phyloP scores from a whole-genome alignment of 345 rosid genomes.

The Bretschneidera sinensis region DNA sequence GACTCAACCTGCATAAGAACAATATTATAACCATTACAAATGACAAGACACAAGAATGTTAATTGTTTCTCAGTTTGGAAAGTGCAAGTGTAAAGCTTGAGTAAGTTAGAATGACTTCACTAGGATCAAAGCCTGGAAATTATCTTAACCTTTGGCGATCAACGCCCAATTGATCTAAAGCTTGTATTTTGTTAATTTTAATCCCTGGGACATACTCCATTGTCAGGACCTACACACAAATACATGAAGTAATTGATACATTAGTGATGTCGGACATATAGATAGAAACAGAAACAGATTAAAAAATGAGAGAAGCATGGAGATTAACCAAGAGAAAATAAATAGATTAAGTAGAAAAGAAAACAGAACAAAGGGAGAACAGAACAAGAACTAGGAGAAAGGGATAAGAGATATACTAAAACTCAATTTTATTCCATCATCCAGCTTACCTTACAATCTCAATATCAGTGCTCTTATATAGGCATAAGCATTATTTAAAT shows the following conservation, averaged over 20 bases:
- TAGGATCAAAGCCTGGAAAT: not conserved
- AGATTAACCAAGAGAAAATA: too few relatives aligned
- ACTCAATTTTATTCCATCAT: too few relatives aligned
- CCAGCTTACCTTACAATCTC: too few relatives aligned
- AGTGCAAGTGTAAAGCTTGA: not conserved
- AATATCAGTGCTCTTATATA: too few relatives aligned
- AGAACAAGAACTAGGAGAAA: too few relatives aligned
- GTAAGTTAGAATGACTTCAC: slow-evolving; percentile 5
- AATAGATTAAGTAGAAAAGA: too few relatives aligned
- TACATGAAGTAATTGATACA: slow-evolving; percentile 1
- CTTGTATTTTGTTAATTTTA: slow-evolving; percentile 86
- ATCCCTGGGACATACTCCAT: slow-evolving; percentile 99
- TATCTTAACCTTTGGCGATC: slow-evolving; percentile 75
- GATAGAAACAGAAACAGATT: too few relatives aligned
- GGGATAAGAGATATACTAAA: too few relatives aligned
- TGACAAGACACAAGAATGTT: slow-evolving; percentile 4
- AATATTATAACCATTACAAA: slow-evolving; percentile 10
- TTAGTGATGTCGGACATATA: too few relatives aligned
- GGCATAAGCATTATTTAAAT: too few relatives aligned
- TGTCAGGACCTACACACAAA: slow-evolving; percentile 63
- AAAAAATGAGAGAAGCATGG: too few relatives aligned
- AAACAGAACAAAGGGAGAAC: too few relatives aligned
- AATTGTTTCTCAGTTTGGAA: slow-evolving; percentile 7
- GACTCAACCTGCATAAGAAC: slow-evolving; percentile 59
- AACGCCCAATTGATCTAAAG: slow-evolving; percentile 87